Conservation (phyloP, 495 filamentous ascomycete genomes). For the Venustampulla echinocandica region DNA sequence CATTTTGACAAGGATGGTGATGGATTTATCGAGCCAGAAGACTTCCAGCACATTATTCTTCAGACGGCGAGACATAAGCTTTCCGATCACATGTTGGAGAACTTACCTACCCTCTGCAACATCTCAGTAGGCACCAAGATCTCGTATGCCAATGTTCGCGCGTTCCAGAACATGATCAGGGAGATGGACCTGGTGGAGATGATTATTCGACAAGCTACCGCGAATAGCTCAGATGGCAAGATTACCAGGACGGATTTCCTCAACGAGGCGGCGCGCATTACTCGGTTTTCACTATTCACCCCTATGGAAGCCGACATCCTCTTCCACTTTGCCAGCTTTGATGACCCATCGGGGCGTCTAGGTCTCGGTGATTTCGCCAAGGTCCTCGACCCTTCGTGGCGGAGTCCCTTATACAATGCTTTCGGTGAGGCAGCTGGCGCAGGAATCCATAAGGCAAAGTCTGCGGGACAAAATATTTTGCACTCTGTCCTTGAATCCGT, state of each 20-base stretch:
- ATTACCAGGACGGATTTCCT: slow-evolving; percentile 92
- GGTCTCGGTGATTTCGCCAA: slow-evolving; percentile 80
- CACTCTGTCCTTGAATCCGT: slow-evolving; percentile 63
- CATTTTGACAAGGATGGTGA: slow-evolving; percentile 86
- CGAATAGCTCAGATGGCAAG: slow-evolving; percentile 78
- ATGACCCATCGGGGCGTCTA: slow-evolving; percentile 79
- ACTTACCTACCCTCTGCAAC: slow-evolving; percentile 90
- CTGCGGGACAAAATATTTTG: slow-evolving; percentile 42
- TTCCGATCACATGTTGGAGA: slow-evolving; percentile 90
- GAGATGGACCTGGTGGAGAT: slow-evolving; percentile 97
- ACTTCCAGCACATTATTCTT: slow-evolving; percentile 92
- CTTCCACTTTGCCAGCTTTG: slow-evolving; percentile 93
- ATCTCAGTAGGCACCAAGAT: slow-evolving; percentile 88
- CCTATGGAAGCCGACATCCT: slow-evolving; percentile 99
- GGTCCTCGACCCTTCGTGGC: slow-evolving; percentile 90
- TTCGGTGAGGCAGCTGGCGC: slow-evolving; percentile 35
- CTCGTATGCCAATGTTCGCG: slow-evolving; percentile 92
- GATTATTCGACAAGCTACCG: slow-evolving; percentile 76
- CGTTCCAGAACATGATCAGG: slow-evolving; percentile 91
- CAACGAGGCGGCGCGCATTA: slow-evolving; percentile 83
- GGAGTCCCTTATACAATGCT: slow-evolving; percentile 36
- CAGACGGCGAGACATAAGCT: slow-evolving; percentile 95
- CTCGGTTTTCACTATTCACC: slow-evolving; percentile 88
- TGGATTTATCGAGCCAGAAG: slow-evolving; percentile 92
- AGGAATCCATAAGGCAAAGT: slow-evolving; percentile 37